Percentiles rank a stretch among this genome's conserved stretches.
Conservation (phyloP, 2,329 filamentous ascomycete species). For the Coleophoma eucalyptorum region DNA sequence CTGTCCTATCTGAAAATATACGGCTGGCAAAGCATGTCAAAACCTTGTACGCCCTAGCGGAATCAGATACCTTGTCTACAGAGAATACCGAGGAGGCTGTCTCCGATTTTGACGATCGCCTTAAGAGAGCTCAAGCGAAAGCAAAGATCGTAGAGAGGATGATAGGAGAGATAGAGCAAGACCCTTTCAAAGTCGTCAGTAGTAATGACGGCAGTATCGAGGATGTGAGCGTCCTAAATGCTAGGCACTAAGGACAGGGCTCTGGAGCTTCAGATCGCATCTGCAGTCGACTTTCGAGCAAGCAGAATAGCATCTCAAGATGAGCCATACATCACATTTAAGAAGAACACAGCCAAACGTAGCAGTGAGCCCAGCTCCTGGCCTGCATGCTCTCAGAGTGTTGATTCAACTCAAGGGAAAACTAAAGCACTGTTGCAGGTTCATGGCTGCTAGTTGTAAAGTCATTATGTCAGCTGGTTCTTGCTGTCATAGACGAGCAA, state of each 20-base stretch:
- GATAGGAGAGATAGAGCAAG: conserved; percentile 36
- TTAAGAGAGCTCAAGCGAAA: conserved; percentile 81
- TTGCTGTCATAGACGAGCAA: too few species aligned
- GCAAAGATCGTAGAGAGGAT: conserved; percentile 80
- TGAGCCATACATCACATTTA: too few species aligned
- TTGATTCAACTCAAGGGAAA: too few species aligned
- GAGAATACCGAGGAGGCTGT: conserved; percentile 87
- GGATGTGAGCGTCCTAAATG: conserved; percentile 37
- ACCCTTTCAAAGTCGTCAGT: conserved; percentile 2
- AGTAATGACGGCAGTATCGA: conserved; percentile 40
- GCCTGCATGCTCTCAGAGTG: too few species aligned
- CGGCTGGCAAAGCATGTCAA: conserved; percentile 75
- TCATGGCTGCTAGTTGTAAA: too few species aligned
- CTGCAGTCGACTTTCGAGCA: too few species aligned
- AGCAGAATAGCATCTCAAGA: too few species aligned
- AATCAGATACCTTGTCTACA: conserved; percentile 72
- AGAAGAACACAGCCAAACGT: too few species aligned
- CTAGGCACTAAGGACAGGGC: conserved; percentile 20
- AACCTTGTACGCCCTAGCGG: conserved; percentile 71
- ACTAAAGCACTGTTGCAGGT: too few species aligned
- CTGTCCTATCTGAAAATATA: conserved; percentile 48
- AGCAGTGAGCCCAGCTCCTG: too few species aligned
- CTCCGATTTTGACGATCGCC: conserved; percentile 83
- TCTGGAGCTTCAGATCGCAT: too few species aligned
- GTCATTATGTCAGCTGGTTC: too few species aligned